A percentile compares a stretch with the other conserved stretches of the same genome.
Conservation (phyloP, 2,329 filamentous ascomycete species). For the Pseudocercospora crystallina region DNA sequence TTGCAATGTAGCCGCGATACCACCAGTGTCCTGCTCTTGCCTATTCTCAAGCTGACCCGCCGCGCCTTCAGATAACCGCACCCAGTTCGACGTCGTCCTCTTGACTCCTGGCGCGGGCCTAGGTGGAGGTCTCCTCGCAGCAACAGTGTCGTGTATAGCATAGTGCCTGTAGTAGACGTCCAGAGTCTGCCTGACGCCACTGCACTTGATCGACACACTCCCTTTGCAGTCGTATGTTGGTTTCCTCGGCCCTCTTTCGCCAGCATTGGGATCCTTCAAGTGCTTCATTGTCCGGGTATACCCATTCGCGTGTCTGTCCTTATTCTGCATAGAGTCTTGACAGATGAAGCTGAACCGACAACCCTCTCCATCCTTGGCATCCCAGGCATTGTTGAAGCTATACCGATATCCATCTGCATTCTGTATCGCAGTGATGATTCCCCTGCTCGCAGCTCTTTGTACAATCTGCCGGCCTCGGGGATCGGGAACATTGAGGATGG, state of each 20-base stretch:
- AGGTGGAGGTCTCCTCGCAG: conserved; percentile 43
- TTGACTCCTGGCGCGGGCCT: conserved; percentile 22
- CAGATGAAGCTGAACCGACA: conserved; percentile 51
- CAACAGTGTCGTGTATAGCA: conserved; percentile 48
- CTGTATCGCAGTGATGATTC: conserved; percentile 45
- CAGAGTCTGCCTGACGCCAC: conserved; percentile 41
- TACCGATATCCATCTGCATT: conserved; percentile 49
- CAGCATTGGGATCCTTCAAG: conserved; percentile 21
- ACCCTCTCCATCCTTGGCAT: conserved; percentile 46
- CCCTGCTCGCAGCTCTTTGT: conserved; percentile 49
- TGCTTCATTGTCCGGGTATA: conserved; percentile 31
- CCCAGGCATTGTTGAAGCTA: conserved; percentile 53
- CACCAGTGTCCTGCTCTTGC: conserved; percentile 12
- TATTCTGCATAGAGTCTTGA: conserved; percentile 53
- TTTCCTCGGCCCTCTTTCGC: conserved; percentile 35
- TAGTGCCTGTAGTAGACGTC: conserved; percentile 50
- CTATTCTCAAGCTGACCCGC: background rate
- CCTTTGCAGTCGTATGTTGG: conserved; percentile 52
- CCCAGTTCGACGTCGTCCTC: conserved; percentile 3
- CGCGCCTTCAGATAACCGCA: background rate
- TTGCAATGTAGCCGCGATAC: conserved; percentile 20
- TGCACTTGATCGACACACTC: conserved; percentile 50
- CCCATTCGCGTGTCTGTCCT: conserved; percentile 49
- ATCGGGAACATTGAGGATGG: conserved; percentile 31
- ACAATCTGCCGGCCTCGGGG: conserved; percentile 45